A percentile compares a stretch with the other conserved stretches of the same genome.
Evolutionary conservation across 768 basidiomycete species (phyloP).

Genomic region (Mycena galopus): DNA sequence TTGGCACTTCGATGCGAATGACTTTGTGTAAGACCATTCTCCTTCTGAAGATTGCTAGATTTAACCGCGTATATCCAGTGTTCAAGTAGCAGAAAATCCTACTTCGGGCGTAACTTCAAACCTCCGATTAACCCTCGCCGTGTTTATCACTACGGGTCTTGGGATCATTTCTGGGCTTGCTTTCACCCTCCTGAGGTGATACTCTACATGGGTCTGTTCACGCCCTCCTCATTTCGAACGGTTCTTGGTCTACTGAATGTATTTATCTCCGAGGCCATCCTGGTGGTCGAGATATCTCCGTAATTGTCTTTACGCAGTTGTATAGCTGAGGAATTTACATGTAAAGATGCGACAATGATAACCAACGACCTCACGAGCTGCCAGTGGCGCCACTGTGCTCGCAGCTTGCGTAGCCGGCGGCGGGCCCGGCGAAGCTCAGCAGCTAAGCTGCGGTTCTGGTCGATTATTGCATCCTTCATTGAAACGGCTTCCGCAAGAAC

Average conservation of each 20-base stretch:
- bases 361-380: too few species aligned
- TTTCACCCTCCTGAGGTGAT: neutral
- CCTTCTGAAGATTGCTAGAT: neutral
- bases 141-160: neutral
- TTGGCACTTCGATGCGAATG: neutral
- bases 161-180: neutral
- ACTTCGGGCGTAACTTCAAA: neutral
- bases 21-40: neutral
- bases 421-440: neutral
- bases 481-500: neutral
- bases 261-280: neutral
- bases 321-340: too few species aligned
- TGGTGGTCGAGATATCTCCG: neutral
- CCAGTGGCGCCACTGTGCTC: neutral
- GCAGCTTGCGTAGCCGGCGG: neutral
- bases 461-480: neutral
- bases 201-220: neutral
- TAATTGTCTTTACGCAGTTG: neutral
- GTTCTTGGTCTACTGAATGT: neutral
- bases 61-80: neutral
- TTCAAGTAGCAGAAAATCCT: neutral
- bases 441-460: neutral
- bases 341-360: too few species aligned
- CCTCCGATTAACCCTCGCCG: neutral
- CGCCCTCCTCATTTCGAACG: neutral